Evolutionary conservation across 2,329 filamentous ascomycete genomes (phyloP), one percentile per base, ranked within the genome.

Genomic region (Beauveria sp.): DNA sequence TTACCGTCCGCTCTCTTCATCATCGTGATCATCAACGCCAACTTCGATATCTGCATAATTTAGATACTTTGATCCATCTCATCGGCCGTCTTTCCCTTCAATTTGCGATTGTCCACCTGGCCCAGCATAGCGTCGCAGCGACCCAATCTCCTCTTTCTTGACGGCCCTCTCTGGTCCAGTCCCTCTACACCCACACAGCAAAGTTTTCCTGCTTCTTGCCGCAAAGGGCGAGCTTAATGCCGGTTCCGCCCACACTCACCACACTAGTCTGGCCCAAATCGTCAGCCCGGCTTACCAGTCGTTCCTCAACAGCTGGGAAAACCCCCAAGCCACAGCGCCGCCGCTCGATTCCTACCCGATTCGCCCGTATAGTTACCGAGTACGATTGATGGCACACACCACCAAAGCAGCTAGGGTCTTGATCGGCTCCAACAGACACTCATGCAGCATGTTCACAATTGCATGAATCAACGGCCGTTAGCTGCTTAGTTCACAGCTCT

Each of bases 261-360:
- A 12, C 18, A n/a, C 7, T 49, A 40, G 43, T 26, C 28, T 14
- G 14, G n/a, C n/a, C 31, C 24, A 22, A 46, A 31, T 46, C 42
- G 40, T 56, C 42, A 46, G 53, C 53, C 22, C 18, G 31, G 40
- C 52, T 45, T 46, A 22, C 18, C 28, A 16, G 42, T 20, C 9
- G 49, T 52, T 22, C 28, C 10, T 38, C 9, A 10, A 43, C 40
- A 31, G 12, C 9, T n/a, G 31, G 31, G 28, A 5, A 34, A 38
- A 14, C 26, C 18, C 26, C 49, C 54, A 46, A 57, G 54, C 54
- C 54, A 57, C 54, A 48, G 31, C 5, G 42, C 28, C 28, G 20
- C 55, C 24, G 55, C 55, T 31, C 55, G 55, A 58, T 58, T 49
- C 55, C 55, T 58, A 18, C 55, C 55, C 45, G 55, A 58, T 58